These are phyloP conservation scores for Stephanodiscus minutulus DNA, from an alignment of 108 stramenopile species.

Conservation along the genomic window DNA sequence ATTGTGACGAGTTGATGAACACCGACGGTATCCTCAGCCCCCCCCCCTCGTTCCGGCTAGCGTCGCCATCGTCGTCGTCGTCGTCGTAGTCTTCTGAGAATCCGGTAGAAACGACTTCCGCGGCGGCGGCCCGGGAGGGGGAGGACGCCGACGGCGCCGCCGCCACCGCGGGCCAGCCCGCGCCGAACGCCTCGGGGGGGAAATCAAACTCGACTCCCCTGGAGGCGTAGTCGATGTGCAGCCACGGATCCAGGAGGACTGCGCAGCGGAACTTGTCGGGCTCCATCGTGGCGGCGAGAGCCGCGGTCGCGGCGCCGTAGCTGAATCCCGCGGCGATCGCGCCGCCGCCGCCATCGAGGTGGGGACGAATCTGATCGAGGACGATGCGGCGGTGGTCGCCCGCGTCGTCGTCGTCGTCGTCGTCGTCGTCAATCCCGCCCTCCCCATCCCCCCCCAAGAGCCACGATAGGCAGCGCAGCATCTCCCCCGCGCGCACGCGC, in stretches of 20 bases:
- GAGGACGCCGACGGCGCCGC: too few species aligned
- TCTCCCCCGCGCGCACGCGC: constrained; percentile 35
- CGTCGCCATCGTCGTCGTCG: not conserved
- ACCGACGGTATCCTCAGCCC: constrained; percentile 49
- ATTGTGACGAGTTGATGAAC: constrained; percentile 55
- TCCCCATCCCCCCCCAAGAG: constrained; percentile 12
- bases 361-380: constrained; percentile 19
- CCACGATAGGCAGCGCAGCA: constrained; percentile 38
- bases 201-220: constrained; percentile 52
- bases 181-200: constrained; percentile 55
- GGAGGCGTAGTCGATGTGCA: constrained; percentile 49
- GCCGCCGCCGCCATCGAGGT: constrained; percentile 19
- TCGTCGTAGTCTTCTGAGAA: too few species aligned
- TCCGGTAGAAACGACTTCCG: too few species aligned
- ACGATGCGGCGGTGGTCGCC: constrained; percentile 8
- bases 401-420: not conserved
- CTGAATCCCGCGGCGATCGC: constrained; percentile 61
- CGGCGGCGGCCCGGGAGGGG: too few species aligned
- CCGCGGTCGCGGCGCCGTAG: constrained; percentile 56
- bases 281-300: constrained; percentile 35
- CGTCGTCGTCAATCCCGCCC: not conserved
- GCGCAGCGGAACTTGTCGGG: constrained; percentile 47
- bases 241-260: constrained; percentile 60
- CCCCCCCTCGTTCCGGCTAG: not conserved
- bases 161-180: constrained; percentile 12